phyloP scores from a whole-genome alignment of 305 asterid species.

The Coffea humblotiana region DNA sequence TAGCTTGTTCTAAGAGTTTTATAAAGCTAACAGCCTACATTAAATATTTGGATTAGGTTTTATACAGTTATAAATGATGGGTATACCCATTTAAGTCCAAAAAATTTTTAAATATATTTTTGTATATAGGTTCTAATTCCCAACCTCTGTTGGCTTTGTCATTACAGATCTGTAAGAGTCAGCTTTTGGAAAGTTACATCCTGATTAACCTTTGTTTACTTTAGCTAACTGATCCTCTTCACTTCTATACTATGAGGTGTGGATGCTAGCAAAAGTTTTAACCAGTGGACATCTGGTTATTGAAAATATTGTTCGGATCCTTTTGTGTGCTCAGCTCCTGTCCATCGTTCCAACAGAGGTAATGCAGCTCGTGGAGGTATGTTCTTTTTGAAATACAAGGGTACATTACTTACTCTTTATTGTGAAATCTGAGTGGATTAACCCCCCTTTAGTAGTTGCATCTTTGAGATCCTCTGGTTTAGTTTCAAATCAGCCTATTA shows the following conservation, averaged over 20 bases:
- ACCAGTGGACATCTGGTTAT: slow-evolving; percentile 56
- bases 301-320: slow-evolving; percentile 46
- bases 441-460: slow-evolving; percentile 20
- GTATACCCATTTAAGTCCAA: slow-evolving; percentile 18
- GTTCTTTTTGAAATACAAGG: slow-evolving; percentile 25
- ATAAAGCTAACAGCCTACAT: slow-evolving; percentile 17
- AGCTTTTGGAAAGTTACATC: slow-evolving; percentile 40
- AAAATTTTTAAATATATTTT: slow-evolving; percentile 28
- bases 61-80: slow-evolving; percentile 20
- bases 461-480: slow-evolving; percentile 12
- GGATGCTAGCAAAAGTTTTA: slow-evolving; percentile 61
- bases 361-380: slow-evolving; percentile 56
- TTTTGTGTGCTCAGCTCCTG: slow-evolving; percentile 35
- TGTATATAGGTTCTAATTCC: slow-evolving; percentile 40
- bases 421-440: slow-evolving; percentile 5
- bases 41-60: background rate
- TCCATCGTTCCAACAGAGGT: slow-evolving; percentile 41
- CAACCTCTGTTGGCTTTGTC: slow-evolving; percentile 40
- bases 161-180: slow-evolving; percentile 42
- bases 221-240: slow-evolving; percentile 50
- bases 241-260: slow-evolving; percentile 55
- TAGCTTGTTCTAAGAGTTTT: slow-evolving; percentile 27
- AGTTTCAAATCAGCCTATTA: slow-evolving; percentile 15
- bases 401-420: background rate
- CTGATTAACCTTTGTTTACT: slow-evolving; percentile 29